These are phyloP conservation scores for Diospyros lotus DNA, from an alignment of 148 eudicot genomes.

Conservation along the genomic window DNA sequence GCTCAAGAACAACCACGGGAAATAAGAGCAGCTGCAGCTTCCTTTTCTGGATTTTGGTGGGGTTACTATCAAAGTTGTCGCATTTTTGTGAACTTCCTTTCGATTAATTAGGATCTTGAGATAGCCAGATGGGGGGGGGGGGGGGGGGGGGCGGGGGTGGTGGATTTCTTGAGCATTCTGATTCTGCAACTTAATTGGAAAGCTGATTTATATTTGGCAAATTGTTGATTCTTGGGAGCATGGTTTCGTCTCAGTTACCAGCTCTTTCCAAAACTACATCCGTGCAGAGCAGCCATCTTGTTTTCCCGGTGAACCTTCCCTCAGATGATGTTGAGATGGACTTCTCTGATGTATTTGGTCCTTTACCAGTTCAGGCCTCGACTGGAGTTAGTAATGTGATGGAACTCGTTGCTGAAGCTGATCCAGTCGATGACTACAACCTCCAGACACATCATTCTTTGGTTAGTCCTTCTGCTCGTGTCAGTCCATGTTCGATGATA, in stretches of 20 bases:
- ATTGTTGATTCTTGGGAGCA: conserved; percentile 37
- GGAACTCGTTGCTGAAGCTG: conserved; percentile 35
- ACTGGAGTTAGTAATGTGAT: conserved; percentile 41
- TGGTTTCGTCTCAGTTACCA: conserved; percentile 71
- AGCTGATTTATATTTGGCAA: no score
- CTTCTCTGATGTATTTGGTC: conserved; percentile 85
- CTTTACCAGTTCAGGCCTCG: conserved; percentile 40
- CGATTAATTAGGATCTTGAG: no score
- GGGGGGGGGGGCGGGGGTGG: no score
- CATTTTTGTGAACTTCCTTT: conserved; percentile 39
- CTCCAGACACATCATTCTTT: conserved; percentile 59
- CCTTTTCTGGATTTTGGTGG: conserved; percentile 57
- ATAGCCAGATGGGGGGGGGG: no score
- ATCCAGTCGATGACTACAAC: conserved; percentile 54
- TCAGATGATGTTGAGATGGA: conserved; percentile 61
- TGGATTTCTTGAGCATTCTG: no score
- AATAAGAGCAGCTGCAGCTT: conserved; percentile 62
- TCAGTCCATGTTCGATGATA: conserved; percentile 52
- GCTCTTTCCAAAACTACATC: conserved; percentile 35
- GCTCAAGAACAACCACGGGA: conserved; percentile 34
- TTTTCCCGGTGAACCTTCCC: conserved; percentile 38
- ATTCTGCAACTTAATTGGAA: no score
- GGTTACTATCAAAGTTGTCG: conserved; percentile 52
- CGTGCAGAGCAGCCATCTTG: conserved; percentile 31
- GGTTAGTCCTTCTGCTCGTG: conserved; percentile 69